A percentile compares a stretch with the other conserved stretches of the same genome.
phyloP scores from a whole-genome alignment of 257 asterid genomes.

The Salvia hispanica region DNA sequence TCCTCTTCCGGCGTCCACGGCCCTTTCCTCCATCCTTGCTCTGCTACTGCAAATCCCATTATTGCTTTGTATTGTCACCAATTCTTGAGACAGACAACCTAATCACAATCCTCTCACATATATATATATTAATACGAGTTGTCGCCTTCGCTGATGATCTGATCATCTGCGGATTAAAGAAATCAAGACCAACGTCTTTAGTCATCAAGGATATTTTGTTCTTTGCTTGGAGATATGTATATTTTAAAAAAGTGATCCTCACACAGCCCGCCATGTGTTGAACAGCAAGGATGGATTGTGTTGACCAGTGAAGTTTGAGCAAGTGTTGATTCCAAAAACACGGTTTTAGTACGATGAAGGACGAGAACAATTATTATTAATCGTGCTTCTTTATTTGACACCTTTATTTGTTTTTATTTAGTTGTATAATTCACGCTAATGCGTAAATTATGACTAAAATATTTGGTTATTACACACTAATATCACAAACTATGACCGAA shows the following conservation, averaged over 20 bases:
- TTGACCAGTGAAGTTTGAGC: conserved; percentile 32
- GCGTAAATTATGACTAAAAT: too few relatives aligned
- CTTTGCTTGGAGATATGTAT: background rate
- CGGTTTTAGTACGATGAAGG: conserved; percentile 31
- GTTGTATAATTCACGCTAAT: too few relatives aligned
- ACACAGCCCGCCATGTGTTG: conserved; percentile 45
- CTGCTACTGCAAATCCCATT: conserved; percentile 31
- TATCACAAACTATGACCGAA: too few relatives aligned
- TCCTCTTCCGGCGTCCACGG: conserved; percentile 58
- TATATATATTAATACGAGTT: background rate
- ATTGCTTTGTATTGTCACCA: conserved; percentile 37
- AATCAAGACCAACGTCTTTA: background rate
- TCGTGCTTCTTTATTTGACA: too few relatives aligned
- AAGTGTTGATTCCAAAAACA: conserved; percentile 35
- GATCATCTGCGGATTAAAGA: conserved; percentile 26
- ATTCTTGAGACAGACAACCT: conserved; percentile 42
- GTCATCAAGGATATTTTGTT: background rate
- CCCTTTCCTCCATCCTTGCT: conserved; percentile 48
- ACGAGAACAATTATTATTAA: conserved; percentile 9
- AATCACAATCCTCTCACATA: conserved; percentile 29
- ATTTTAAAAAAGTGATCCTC: background rate
- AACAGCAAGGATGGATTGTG: conserved; percentile 25
- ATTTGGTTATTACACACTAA: too few relatives aligned
- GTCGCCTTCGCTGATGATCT: conserved; percentile 33
- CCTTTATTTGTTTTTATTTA: too few relatives aligned